Evolutionary conservation across 306 rosid species (phyloP).

Genomic region (Dicorynia guianensis): DNA sequence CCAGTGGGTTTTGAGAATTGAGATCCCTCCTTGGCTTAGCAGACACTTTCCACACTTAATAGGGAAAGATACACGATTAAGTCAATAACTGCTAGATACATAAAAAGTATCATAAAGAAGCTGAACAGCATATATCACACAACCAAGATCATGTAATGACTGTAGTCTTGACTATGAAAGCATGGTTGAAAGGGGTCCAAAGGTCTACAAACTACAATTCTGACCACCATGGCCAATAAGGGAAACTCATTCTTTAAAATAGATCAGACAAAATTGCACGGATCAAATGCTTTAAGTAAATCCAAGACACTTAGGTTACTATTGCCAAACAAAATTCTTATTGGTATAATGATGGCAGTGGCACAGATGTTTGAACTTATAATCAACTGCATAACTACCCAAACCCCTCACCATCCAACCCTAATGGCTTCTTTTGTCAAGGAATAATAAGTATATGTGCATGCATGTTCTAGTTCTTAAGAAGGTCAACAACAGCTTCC

Average conservation of each 20-base stretch:
- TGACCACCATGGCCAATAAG: background rate
- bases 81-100: background rate
- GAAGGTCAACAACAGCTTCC: background rate
- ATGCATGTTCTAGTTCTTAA: background rate
- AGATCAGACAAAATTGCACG: background rate
- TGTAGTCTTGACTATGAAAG: background rate
- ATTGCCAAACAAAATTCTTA: background rate
- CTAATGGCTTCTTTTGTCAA: too few species aligned
- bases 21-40: constrained; percentile 12
- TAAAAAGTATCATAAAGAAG: background rate
- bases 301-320: background rate
- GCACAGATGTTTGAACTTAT: too few species aligned
- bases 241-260: background rate
- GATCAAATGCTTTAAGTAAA: constrained; percentile 13
- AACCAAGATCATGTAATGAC: background rate
- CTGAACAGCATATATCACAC: background rate
- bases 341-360: too few species aligned
- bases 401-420: too few species aligned
- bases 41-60: background rate
- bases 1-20: constrained; percentile 2
- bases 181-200: background rate
- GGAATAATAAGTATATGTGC: too few species aligned
- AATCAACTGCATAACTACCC: too few species aligned
- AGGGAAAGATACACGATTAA: background rate
- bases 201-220: background rate